Base-by-base conservation (phyloP, 23 red algal genomes). In the Gracilaria caudata region DNA sequence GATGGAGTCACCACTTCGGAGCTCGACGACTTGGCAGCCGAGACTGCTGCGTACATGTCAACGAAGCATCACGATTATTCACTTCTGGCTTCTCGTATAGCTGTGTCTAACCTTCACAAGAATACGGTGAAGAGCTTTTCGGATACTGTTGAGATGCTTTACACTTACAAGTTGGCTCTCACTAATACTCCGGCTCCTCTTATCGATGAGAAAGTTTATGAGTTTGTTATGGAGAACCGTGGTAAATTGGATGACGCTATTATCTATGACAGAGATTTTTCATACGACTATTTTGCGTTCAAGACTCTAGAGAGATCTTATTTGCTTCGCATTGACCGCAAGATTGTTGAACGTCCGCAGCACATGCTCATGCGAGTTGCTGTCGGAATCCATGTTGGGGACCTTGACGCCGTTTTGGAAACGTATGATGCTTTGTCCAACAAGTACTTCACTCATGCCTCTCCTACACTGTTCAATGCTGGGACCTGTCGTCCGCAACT, bases 261-360 rank as follows among this genome's bases (percentile, higher is more conserved):
- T 75, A 98, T 98, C 63, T 98, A 98, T 64, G 96, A 98, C 73
- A 79, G 96, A 56, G 96, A 98, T 77, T 98, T 98, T 76, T 93
- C 79, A n/a, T 98, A 98, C 60, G 96, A 95, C 59, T 98, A 95
- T 40, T 98, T 98, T 90, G 96, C 92, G 0, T 98, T 98, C 70
- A 98, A 98, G 75, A 98, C 96, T 30, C 71, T 98, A 9, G 96
- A 98, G 61, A 72, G 96, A 47, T 98, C 96, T 24, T 98, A 98
- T 86, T 78, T 98, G 61, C 81, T 98, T 35, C 83, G 93, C 16
- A 94, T 98, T 34, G 78, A 98, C 82, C 81, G 93, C 11, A 93
- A 95, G 80, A 88, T 98, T 79, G 90, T 98, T 39, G 96, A 98
- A 82, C 76, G 96, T 16, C 96, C 96, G 26, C 96, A 98, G 83